Conservation (phyloP, 441 rosid genomes). For the Brassica balearica region DNA sequence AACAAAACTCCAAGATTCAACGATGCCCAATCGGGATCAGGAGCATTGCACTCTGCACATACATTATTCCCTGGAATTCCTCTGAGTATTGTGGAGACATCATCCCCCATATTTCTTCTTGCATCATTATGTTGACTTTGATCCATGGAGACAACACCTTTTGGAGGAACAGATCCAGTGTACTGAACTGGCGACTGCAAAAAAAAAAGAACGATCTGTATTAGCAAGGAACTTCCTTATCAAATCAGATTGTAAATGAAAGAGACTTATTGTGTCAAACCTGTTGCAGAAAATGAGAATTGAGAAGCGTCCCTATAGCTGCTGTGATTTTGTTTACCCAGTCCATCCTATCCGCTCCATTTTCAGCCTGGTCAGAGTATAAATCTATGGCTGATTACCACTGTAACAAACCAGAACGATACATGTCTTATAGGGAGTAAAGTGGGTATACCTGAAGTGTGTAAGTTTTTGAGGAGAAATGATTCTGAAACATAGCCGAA, state of each 20-base stretch:
- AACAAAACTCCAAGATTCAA: constrained; percentile 86
- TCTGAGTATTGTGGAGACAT: constrained; percentile 62
- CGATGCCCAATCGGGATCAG: constrained; percentile 95
- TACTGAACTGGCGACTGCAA: constrained; percentile 56
- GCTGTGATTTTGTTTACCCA: constrained; percentile 86
- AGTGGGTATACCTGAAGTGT: constrained; percentile 81
- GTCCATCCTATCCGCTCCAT: constrained; percentile 87
- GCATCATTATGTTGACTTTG: constrained; percentile 41
- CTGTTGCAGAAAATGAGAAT: constrained; percentile 74
- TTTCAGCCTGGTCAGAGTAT: constrained; percentile 73
- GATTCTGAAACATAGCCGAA: constrained; percentile 90
- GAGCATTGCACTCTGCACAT: constrained; percentile 90
- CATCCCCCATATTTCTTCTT: constrained; percentile 48
- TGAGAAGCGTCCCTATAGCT: constrained; percentile 81
- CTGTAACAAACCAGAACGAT: background rate
- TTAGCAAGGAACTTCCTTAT: constrained; percentile 42
- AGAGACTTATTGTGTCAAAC: constrained; percentile 47
- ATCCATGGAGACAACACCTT: constrained; percentile 44
- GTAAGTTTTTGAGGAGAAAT: constrained; percentile 77
- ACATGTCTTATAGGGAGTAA: constrained; percentile 22
- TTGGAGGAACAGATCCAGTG: constrained; percentile 44
- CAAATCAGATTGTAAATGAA: constrained; percentile 10
- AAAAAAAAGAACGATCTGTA: constrained; percentile 1
- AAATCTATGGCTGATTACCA: too few relatives aligned
- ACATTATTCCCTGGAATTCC: constrained; percentile 82